A percentile compares a stretch with the other conserved stretches of the same genome.
phyloP scores from a whole-genome alignment of 176 grass and related monocot species.

The Neostapfia colusana region DNA sequence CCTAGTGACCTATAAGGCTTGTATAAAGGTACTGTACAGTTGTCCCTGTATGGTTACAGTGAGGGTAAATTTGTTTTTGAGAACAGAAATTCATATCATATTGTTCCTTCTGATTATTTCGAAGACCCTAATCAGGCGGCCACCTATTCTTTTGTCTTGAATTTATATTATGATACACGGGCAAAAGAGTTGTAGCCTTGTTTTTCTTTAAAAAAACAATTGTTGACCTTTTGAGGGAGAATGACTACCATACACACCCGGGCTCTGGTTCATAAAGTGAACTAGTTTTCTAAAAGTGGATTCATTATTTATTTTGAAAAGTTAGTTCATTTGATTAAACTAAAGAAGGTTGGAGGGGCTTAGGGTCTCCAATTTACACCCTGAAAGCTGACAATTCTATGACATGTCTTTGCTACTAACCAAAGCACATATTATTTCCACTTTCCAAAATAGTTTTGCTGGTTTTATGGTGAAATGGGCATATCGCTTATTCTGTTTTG shows the following conservation, averaged over 20 bases:
- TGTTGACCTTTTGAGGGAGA: constrained; percentile 23
- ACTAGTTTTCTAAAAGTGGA: not conserved
- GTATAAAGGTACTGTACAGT: too few relatives aligned
- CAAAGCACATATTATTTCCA: not conserved
- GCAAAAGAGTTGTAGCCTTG: not conserved
- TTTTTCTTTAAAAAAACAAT: not conserved
- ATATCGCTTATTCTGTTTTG: not conserved
- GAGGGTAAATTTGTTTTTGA: too few relatives aligned
- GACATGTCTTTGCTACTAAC: not conserved
- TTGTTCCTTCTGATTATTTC: not conserved
- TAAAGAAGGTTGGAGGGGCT: not conserved
- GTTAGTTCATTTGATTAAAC: not conserved
- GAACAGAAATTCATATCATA: not conserved
- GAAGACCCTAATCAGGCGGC: not conserved
- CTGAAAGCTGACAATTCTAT: not conserved
- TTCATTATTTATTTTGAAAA: too few relatives aligned
- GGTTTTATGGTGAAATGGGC: not conserved
- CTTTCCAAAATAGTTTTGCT: not conserved
- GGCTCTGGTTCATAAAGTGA: not conserved
- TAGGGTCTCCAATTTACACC: not conserved
- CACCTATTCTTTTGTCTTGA: not conserved
- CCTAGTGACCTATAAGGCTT: too few relatives aligned
- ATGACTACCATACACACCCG: not conserved
- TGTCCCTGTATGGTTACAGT: too few relatives aligned
- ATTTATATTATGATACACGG: not conserved